Evolutionary conservation across 306 rosid species (phyloP), one percentile per base, ranked within the genome.

Genomic region (Rubus idaeus): DNA sequence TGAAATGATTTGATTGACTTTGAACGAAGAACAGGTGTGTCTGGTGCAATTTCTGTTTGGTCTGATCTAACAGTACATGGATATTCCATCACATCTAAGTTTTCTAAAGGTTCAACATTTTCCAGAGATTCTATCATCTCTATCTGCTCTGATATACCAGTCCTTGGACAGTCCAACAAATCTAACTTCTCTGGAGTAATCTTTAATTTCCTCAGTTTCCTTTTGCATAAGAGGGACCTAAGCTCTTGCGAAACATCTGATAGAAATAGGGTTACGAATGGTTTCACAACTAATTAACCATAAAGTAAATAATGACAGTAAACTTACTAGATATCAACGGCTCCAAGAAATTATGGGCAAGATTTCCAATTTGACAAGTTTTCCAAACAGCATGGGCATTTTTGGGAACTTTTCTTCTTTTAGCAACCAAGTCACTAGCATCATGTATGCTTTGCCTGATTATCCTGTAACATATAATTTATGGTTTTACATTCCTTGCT

Each of bases 271-370:
- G 63, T 87, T 75, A 81, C 81, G 35, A 77, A 41, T 69, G 79
- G 78, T 75, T 65, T 51, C 40, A 77, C 75, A 65, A 23, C 71
- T 60, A 37, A 37, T 61, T 67, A 77, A 75, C 62, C 8, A 68
- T 58, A 45, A 35, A 58, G 41, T 5, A 45, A 73, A 68, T 65
- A 62, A 77, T 23, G 70, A 77, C 17, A 70, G 58, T 20, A 83
- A 80, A 88, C 93, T 89, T 76, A 90, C 98, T 80, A 68, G 96
- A 86, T 78, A 89, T 20, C 71, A 83, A 68, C 46, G 97, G 86
- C 83, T 84, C 87, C 1, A 74, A 69, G 79, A 95, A 92, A 52
- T 79, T 82, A 63, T 62, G 53, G 71, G 82, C 81, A 76, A 87
- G 90, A 20, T 56, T 52, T 70, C 80, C 70, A 74, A 79, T 73